phyloP scores from a whole-genome alignment of 2,329 filamentous ascomycete genomes.

The Trichoderma sp. region DNA sequence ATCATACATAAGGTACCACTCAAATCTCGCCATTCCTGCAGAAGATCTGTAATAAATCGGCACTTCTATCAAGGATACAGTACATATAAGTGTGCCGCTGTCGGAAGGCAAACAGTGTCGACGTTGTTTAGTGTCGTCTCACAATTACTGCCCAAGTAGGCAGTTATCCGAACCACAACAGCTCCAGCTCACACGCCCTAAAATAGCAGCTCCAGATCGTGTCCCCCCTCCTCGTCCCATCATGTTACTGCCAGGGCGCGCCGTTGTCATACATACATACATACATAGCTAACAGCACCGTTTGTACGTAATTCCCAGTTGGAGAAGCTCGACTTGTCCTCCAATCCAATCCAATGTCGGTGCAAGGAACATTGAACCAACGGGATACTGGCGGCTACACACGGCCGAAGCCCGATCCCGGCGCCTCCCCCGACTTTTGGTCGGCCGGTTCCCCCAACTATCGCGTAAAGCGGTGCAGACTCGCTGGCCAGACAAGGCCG shows the following conservation, averaged over 20 bases:
- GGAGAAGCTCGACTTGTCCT: conserved; percentile 7
- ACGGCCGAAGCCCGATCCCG: conserved; percentile 30
- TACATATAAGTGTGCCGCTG: conserved; percentile 6
- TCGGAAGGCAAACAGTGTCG: background rate
- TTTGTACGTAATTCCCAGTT: background rate
- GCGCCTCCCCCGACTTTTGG: conserved; percentile 17
- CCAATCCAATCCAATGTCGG: background rate
- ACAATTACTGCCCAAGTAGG: conserved; percentile 16
- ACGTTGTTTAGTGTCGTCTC: background rate
- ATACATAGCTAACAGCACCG: conserved; percentile 10
- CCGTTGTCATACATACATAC: background rate
- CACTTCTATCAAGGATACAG: background rate
- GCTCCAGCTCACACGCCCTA: background rate
- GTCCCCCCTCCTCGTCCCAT: background rate
- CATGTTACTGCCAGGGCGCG: conserved; percentile 20
- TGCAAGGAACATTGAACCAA: background rate
- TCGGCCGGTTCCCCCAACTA: conserved; percentile 5
- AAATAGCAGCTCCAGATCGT: background rate
- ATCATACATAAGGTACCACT: no score
- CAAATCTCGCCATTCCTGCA: background rate
- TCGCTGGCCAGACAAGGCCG: background rate
- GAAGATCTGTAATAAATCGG: background rate
- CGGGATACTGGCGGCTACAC: conserved; percentile 27
- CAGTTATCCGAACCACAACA: background rate
- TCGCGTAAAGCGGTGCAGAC: conserved; percentile 16